Conservation (phyloP, 768 basidiomycete genomes). For the Termitomyces sp. region DNA sequence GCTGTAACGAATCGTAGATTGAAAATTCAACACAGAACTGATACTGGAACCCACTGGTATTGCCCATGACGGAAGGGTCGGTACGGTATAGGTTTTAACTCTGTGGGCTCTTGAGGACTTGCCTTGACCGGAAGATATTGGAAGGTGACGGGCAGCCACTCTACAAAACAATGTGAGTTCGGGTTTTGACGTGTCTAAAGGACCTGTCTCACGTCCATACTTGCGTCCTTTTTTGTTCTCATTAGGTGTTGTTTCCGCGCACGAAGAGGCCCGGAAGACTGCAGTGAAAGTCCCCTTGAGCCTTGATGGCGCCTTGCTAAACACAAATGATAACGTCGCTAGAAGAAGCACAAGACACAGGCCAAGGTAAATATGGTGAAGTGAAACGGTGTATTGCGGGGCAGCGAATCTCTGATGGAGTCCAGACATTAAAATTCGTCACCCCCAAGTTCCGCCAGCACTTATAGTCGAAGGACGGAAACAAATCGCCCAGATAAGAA, state of each 20-base stretch:
- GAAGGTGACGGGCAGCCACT: conserved; percentile 48
- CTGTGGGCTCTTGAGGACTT: conserved; percentile 29
- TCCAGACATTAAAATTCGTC: not conserved
- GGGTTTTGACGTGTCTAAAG: not conserved
- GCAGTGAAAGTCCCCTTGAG: not conserved
- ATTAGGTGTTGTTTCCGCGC: not conserved
- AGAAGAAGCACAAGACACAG: not conserved
- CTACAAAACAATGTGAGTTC: conserved; percentile 21
- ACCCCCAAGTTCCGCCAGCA: not conserved
- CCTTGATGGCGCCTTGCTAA: not conserved
- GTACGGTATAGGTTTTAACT: conserved; percentile 55
- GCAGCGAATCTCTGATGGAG: not conserved
- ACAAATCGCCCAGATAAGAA: not conserved
- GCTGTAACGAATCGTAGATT: not conserved
- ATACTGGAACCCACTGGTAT: conserved; percentile 44
- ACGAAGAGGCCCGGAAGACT: not conserved
- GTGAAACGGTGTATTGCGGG: not conserved
- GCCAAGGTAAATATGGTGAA: not conserved
- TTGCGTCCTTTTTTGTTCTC: conserved; percentile 3
- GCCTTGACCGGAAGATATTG: conserved; percentile 44
- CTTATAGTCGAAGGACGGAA: not conserved
- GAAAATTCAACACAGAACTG: not conserved
- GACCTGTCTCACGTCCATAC: conserved; percentile 7
- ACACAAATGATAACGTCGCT: not conserved
- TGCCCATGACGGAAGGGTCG: conserved; percentile 58